Percentiles rank a stretch among this genome's conserved stretches.
Conservation (phyloP, 1,284 basidiomycete genomes). For the Ustilago cynodontis region DNA sequence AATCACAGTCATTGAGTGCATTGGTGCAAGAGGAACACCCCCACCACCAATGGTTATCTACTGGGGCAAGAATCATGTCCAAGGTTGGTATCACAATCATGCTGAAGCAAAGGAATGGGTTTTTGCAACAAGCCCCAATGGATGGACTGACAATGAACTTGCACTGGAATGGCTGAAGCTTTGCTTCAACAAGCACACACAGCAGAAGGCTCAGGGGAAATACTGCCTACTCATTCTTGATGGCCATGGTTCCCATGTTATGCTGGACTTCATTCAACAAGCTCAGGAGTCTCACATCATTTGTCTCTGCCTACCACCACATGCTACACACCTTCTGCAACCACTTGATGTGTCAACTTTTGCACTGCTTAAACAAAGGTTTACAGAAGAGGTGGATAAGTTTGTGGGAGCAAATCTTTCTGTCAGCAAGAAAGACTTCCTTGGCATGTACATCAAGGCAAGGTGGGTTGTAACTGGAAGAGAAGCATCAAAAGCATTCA, state of each 20-base stretch:
- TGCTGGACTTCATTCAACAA: background rate
- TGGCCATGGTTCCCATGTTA: constrained; percentile 6
- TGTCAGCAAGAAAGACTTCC: background rate
- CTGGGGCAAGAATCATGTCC: background rate
- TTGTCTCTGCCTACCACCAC: constrained; percentile 5
- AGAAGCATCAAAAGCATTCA: background rate
- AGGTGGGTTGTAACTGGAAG: background rate
- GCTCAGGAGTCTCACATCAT: background rate
- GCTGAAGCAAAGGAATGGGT: background rate
- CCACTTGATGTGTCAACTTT: constrained; percentile 8
- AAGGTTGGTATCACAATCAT: background rate
- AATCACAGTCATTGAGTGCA: constrained; percentile 13
- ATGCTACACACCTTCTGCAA: constrained; percentile 12
- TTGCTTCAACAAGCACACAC: constrained; percentile 6
- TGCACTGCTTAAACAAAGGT: background rate
- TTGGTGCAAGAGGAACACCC: background rate
- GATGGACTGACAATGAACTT: constrained; percentile 5
- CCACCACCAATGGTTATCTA: constrained; percentile 1
- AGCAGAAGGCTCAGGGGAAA: background rate
- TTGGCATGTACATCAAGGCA: constrained; percentile 1
- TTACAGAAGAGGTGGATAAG: background rate
- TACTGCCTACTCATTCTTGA: constrained; percentile 6
- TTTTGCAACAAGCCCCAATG: constrained; percentile 1
- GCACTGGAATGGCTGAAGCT: background rate
- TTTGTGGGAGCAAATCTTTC: background rate